A percentile compares a stretch with the other conserved stretches of the same genome.
phyloP scores from a whole-genome alignment of 2,329 filamentous ascomycete species.

The Knufia fluminis region DNA sequence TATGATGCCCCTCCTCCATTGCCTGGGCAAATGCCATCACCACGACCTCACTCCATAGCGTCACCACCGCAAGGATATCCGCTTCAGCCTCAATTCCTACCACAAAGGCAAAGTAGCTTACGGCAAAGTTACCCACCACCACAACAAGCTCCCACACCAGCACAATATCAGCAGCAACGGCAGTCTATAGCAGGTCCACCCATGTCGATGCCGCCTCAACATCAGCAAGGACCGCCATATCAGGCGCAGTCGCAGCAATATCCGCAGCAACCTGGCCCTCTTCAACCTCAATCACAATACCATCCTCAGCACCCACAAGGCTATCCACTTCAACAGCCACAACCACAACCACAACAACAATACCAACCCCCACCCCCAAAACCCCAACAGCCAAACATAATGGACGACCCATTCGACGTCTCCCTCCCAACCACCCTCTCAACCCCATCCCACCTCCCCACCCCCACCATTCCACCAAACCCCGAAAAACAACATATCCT shows the following conservation, averaged over 20 bases:
- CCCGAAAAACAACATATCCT: constrained; percentile 88
- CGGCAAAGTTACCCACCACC: constrained; percentile 8
- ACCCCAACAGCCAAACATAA: constrained; percentile 37
- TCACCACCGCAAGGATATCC: constrained; percentile 12
- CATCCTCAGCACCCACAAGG: constrained; percentile 17
- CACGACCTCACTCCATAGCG: constrained; percentile 12
- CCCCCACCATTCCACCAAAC: constrained; percentile 87
- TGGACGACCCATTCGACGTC: constrained; percentile 48
- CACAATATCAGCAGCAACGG: not conserved
- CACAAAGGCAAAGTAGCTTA: not conserved
- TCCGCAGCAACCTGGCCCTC: constrained; percentile 18
- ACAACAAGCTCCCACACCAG: not conserved
- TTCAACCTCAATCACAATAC: constrained; percentile 21
- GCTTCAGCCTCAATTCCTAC: constrained; percentile 10
- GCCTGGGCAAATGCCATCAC: constrained; percentile 3
- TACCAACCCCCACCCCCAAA: constrained; percentile 21
- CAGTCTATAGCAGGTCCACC: constrained; percentile 11
- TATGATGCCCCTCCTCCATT: constrained; percentile 24
- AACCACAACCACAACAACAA: constrained; percentile 16
- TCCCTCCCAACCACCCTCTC: constrained; percentile 43
- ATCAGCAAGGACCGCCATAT: constrained; percentile 3
- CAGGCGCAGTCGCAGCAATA: constrained; percentile 10
- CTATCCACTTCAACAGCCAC: constrained; percentile 17
- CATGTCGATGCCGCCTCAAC: constrained; percentile 12
- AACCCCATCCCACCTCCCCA: constrained; percentile 42